phyloP scores from a whole-genome alignment of 345 rosid species.

The Schrenkiella parvula region DNA sequence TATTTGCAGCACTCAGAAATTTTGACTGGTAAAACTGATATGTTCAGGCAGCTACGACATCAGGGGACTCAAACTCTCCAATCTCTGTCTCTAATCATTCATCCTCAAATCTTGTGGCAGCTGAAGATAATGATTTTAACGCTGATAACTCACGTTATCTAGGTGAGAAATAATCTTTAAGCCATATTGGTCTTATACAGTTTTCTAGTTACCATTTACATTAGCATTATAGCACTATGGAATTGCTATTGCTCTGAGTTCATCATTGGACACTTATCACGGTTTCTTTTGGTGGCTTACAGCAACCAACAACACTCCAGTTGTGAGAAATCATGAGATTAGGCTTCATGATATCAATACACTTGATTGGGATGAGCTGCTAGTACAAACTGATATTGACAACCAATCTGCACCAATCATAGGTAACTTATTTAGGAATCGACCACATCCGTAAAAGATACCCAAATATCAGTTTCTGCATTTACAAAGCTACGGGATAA shows the following conservation, averaged over 20 bases:
- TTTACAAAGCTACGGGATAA: not conserved
- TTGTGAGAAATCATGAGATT: constrained; percentile 54
- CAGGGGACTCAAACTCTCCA: constrained; percentile 81
- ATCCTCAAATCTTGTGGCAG: constrained; percentile 41
- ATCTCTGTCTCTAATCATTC: constrained; percentile 61
- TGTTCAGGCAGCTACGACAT: constrained; percentile 68
- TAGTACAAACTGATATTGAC: constrained; percentile 49
- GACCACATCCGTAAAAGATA: not conserved
- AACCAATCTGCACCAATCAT: constrained; percentile 32
- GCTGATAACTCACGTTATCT: constrained; percentile 35
- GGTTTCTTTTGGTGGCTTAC: constrained; percentile 35
- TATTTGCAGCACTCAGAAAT: not conserved
- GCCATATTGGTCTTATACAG: constrained; percentile 19
- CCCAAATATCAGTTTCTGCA: not conserved
- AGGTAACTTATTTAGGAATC: constrained; percentile 43
- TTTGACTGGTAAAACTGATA: constrained; percentile 27
- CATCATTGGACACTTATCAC: constrained; percentile 3
- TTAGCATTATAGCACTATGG: not conserved
- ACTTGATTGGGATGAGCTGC: constrained; percentile 95
- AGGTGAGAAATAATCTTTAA: constrained; percentile 34
- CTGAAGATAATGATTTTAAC: constrained; percentile 64
- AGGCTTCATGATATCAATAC: constrained; percentile 89
- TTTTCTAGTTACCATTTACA: not conserved
- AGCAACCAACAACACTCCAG: constrained; percentile 47
- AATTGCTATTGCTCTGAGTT: constrained; percentile 1